Base-by-base conservation (phyloP, 805 yeast species). In the Metschnikowia matae region DNA sequence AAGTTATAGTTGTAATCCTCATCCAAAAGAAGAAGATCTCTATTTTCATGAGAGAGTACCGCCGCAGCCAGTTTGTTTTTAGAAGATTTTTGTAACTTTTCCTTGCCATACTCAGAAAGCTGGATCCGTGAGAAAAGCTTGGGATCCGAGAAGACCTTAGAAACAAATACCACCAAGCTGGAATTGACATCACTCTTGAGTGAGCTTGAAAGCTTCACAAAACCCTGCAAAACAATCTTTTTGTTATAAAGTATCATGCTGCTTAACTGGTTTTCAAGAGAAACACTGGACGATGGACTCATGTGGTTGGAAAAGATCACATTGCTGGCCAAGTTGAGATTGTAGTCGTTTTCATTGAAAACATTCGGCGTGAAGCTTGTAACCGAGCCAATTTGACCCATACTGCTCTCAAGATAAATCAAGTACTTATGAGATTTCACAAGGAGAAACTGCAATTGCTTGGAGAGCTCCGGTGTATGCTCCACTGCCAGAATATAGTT, bases 1-100 rank as follows among this genome's bases (percentile, higher is more conserved):
- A 69, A 79, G 3, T 74, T 71, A 58, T 72, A 73, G 17, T 75
- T 78, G 53, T 71, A 75, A 42, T 74, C 79, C 29, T 81, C 81
- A 36, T 70, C 73, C 14, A 83, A 67, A 34, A 79, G 44, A 5
- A 68, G 49, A 2, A 53, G 42, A 26, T 53, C 56, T 3, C 49
- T 42, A 40, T 67, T 65, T 21, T 49, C 57, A 52, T 71, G 76
- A 5, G 49, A 53, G 6, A 65, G 49, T 37, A 52, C 42, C 3
- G 50, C 31, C 4, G 36, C 15, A 2, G 36, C 23, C 37, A 26
- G 40, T 29, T 59, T 59, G 21, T 32, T 54, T 38, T 63, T 65
- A 21, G 54, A 45, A 1, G 56, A 33, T 47, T 65, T 71, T 17
- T 34, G 46, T 3, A 56, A 42, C 33, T 56, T 61, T 3, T 62